phyloP scores from a whole-genome alignment of 495 filamentous ascomycete species.

The Penicillium tannophilum region DNA sequence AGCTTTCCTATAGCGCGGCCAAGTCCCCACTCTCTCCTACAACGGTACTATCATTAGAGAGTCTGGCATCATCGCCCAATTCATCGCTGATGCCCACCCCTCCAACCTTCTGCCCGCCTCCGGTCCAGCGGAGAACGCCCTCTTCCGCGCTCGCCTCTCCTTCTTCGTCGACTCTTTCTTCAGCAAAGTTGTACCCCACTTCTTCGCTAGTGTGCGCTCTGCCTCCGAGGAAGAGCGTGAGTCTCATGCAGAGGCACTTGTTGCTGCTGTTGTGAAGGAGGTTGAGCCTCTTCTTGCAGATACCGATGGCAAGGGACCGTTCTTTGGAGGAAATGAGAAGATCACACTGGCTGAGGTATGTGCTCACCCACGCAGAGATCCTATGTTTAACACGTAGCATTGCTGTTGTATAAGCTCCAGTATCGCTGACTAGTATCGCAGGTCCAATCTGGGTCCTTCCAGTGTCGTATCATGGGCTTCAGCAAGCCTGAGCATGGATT shows the following conservation, averaged over 20 bases:
- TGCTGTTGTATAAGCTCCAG: background rate
- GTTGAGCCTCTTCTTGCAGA: conserved; percentile 66
- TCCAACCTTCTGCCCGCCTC: conserved; percentile 49
- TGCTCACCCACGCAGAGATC: background rate
- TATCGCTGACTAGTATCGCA: conserved; percentile 18
- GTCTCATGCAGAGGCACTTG: conserved; percentile 32
- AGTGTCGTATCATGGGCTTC: conserved; percentile 58
- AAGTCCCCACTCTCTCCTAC: conserved; percentile 74
- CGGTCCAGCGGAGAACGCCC: conserved; percentile 38
- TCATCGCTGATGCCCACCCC: conserved; percentile 64
- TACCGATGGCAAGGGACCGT: conserved; percentile 61
- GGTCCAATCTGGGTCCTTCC: conserved; percentile 69
- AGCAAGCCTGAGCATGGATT: conserved; percentile 51
- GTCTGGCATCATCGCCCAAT: conserved; percentile 71
- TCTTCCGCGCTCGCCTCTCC: conserved; percentile 66
- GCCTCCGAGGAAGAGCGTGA: conserved; percentile 40
- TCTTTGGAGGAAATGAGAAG: conserved; percentile 77
- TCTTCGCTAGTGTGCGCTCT: conserved; percentile 47
- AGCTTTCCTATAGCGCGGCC: conserved; percentile 55
- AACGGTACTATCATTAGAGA: conserved; percentile 75
- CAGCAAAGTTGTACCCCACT: conserved; percentile 56
- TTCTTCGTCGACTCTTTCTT: conserved; percentile 80
- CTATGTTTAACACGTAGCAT: background rate
- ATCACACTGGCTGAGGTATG: conserved; percentile 78
- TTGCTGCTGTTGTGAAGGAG: conserved; percentile 66